phyloP scores from a whole-genome alignment of 148 eudicot species.

The Silene uniflora region DNA sequence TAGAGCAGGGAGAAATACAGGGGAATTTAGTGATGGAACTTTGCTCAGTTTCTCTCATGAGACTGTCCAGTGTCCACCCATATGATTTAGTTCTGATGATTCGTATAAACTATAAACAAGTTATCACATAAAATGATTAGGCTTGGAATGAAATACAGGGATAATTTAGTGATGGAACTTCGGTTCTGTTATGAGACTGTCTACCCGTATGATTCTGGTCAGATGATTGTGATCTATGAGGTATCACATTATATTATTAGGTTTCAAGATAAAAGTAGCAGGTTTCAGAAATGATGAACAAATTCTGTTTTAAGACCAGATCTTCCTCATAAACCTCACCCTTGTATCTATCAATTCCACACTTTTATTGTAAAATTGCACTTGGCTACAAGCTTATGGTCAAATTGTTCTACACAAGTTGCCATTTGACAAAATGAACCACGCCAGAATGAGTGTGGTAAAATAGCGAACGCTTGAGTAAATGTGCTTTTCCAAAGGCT shows the following conservation, averaged over 20 bases:
- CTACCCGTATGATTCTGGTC: neutral
- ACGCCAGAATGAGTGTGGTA: neutral
- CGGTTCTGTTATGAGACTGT: neutral
- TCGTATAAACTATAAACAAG: no score
- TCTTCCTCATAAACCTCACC: neutral
- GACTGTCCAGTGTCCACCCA: neutral
- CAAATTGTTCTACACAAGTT: neutral
- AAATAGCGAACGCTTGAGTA: neutral
- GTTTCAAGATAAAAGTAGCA: neutral
- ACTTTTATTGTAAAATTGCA: neutral
- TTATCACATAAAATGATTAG: no score
- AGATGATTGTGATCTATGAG: neutral
- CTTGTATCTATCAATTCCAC: neutral
- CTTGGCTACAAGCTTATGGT: neutral
- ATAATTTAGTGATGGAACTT: no score
- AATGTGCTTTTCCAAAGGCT: neutral
- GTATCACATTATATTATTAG: neutral
- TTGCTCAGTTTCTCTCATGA: neutral
- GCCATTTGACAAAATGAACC: neutral
- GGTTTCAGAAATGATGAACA: neutral
- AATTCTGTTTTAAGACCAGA: neutral
- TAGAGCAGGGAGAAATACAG: neutral
- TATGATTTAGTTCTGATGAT: neutral
- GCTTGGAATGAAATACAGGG: neutral
- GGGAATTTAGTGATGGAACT: neutral